Percentiles rank a stretch among this genome's conserved stretches.
These are phyloP conservation scores for Boletus insuetus DNA, from an alignment of 768 basidiomycete species.

Conservation along the genomic window DNA sequence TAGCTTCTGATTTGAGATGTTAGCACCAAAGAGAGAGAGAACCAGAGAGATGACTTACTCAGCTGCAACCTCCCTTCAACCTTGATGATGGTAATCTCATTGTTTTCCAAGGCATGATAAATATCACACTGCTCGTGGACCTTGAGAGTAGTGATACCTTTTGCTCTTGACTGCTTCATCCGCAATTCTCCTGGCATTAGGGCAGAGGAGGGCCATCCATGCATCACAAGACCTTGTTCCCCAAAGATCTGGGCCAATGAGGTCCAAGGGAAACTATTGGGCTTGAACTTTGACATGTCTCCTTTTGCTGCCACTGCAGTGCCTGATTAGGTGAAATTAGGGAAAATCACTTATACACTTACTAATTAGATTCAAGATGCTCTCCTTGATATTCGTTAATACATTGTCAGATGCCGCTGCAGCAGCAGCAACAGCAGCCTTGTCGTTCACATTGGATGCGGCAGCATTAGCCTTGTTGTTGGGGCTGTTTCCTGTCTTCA, in stretches of 20 bases:
- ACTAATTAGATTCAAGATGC: too few relatives aligned
- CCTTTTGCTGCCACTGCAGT: too few relatives aligned
- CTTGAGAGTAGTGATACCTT: constrained; percentile 6
- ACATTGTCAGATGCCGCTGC: too few relatives aligned
- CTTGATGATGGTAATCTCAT: background rate
- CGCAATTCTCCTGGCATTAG: background rate
- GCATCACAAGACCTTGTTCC: constrained; percentile 1
- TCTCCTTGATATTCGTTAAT: too few relatives aligned
- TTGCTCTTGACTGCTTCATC: background rate
- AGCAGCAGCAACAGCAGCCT: too few relatives aligned
- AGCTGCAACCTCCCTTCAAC: background rate
- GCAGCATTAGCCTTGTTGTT: too few relatives aligned
- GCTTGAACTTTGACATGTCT: too few relatives aligned
- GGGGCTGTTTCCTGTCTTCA: too few relatives aligned
- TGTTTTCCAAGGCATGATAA: background rate
- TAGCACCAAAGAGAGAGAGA: background rate
- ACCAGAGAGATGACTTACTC: background rate
- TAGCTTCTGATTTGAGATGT: background rate
- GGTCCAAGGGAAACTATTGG: too few relatives aligned
- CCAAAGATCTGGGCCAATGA: background rate
- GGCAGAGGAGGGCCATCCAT: background rate
- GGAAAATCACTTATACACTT: too few relatives aligned
- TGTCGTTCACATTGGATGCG: too few relatives aligned
- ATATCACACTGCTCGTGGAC: background rate
- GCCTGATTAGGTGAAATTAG: too few relatives aligned